A percentile compares a stretch with the other conserved stretches of the same genome.
Conservation (phyloP, 805 yeast genomes). For the Myxozyma sirexii region DNA sequence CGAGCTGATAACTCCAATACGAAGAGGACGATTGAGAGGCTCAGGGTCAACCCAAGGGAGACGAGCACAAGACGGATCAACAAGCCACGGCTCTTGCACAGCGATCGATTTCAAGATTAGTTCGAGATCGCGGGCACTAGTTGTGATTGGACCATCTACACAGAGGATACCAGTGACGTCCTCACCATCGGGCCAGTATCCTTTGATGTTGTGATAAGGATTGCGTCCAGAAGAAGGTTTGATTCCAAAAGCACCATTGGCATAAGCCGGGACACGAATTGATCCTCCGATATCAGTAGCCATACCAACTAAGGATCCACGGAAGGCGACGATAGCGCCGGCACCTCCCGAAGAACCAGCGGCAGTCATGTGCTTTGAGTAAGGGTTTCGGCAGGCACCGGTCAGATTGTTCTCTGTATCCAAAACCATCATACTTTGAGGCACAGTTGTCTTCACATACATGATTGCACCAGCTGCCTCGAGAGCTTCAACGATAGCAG, state of each 20-base stretch:
- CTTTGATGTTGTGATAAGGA: conserved; percentile 45
- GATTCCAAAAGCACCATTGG: conserved; percentile 48
- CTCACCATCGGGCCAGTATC: conserved; percentile 55
- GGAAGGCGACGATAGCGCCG: conserved; percentile 50
- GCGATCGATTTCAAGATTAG: conserved; percentile 47
- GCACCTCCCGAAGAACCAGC: conserved; percentile 63
- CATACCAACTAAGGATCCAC: conserved; percentile 54
- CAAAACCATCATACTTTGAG: conserved; percentile 53
- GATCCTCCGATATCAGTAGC: conserved; percentile 60
- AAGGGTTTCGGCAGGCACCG: conserved; percentile 54
- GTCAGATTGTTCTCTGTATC: conserved; percentile 51
- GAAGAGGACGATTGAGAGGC: conserved; percentile 36
- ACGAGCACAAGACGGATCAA: conserved; percentile 54
- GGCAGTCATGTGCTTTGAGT: conserved; percentile 48
- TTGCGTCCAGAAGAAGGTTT: conserved; percentile 46
- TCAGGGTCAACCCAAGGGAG: conserved; percentile 50
- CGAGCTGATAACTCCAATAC: conserved; percentile 36
- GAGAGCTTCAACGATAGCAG: conserved; percentile 47
- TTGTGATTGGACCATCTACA: conserved; percentile 54
- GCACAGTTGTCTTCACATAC: conserved; percentile 54
- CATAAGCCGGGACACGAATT: conserved; percentile 53
- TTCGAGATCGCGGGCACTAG: conserved; percentile 46
- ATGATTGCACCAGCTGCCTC: conserved; percentile 52
- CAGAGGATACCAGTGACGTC: conserved; percentile 48
- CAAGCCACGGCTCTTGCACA: conserved; percentile 50